A percentile compares a stretch with the other conserved stretches of the same genome.
Conservation (phyloP, 2,329 filamentous ascomycete species). For the Pseudogymnoascus sp. region DNA sequence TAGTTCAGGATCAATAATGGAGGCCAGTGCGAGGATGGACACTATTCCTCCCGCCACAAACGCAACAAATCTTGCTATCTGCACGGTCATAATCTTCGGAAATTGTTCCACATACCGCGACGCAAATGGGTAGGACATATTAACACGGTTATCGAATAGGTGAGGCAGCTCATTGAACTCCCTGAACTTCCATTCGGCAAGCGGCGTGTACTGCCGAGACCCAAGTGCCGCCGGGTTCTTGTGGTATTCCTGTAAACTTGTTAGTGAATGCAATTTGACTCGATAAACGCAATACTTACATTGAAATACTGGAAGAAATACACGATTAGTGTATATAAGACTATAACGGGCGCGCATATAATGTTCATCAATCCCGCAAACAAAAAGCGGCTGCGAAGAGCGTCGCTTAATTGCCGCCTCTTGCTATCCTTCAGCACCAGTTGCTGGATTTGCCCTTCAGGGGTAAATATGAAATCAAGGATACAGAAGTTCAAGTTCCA, state of each 20-base stretch:
- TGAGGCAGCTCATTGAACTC: constrained; percentile 97
- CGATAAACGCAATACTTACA: constrained; percentile 40
- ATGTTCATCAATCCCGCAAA: constrained; percentile 83
- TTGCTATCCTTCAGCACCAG: constrained; percentile 80
- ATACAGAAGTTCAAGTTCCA: constrained; percentile 90
- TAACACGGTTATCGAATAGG: constrained; percentile 78
- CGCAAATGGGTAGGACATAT: constrained; percentile 93
- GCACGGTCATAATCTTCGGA: constrained; percentile 87
- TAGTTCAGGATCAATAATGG: constrained; percentile 81
- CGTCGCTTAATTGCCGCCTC: constrained; percentile 69
- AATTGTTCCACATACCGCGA: constrained; percentile 92
- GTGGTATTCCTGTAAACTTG: constrained; percentile 69
- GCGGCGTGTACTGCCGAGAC: constrained; percentile 83
- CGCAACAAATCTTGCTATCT: constrained; percentile 73
- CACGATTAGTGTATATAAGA: constrained; percentile 77
- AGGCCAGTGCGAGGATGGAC: constrained; percentile 75
- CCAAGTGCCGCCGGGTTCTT: constrained; percentile 83
- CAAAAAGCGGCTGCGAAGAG: constrained; percentile 67
- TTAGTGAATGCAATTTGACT: not conserved
- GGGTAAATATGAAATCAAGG: constrained; percentile 89
- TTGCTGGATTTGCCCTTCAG: constrained; percentile 77
- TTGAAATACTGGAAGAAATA: constrained; percentile 96
- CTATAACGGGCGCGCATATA: constrained; percentile 75
- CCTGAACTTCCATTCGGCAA: constrained; percentile 96
- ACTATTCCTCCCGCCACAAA: constrained; percentile 83